Conservation (phyloP, 2,329 filamentous ascomycete genomes). For the Tolypocladium pustulatum region DNA sequence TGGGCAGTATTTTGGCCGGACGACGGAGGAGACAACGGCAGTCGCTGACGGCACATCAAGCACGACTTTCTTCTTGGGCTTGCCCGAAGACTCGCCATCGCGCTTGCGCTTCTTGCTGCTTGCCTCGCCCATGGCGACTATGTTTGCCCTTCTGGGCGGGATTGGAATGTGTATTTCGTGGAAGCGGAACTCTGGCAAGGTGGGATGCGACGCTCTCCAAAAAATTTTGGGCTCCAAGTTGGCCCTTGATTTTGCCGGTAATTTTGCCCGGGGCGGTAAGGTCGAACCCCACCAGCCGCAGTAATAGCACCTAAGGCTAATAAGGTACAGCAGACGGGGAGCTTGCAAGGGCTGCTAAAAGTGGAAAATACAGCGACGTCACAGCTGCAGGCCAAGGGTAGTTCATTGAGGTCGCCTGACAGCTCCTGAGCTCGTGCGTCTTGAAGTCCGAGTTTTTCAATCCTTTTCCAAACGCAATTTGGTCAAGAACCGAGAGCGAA, state of each 20-base stretch:
- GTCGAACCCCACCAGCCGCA: slow-evolving; percentile 4
- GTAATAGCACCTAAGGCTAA: too few relatives aligned
- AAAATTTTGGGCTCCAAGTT: slow-evolving; percentile 15
- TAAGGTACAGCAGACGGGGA: not conserved
- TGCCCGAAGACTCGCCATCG: slow-evolving; percentile 26
- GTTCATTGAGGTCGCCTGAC: not conserved
- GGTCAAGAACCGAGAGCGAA: not conserved
- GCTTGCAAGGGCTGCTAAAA: not conserved
- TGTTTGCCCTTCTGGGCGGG: not conserved
- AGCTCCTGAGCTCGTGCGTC: not conserved
- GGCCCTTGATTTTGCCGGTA: slow-evolving; percentile 14
- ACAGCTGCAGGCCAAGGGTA: not conserved
- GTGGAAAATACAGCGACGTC: not conserved
- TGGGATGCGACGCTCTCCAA: slow-evolving; percentile 14
- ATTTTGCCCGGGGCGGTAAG: slow-evolving; percentile 17
- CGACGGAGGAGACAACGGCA: slow-evolving; percentile 35
- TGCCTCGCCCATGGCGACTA: slow-evolving; percentile 23
- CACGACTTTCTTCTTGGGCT: slow-evolving; percentile 42
- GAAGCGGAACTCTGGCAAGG: not conserved
- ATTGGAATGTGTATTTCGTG: not conserved
- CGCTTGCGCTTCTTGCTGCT: slow-evolving; percentile 45
- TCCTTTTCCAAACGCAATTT: not conserved
- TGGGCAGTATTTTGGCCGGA: slow-evolving; percentile 34
- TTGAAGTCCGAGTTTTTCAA: not conserved
- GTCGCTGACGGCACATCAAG: slow-evolving; percentile 28